Base-by-base conservation (phyloP, 2,329 filamentous ascomycete genomes). In the Botrytis squamosa region DNA sequence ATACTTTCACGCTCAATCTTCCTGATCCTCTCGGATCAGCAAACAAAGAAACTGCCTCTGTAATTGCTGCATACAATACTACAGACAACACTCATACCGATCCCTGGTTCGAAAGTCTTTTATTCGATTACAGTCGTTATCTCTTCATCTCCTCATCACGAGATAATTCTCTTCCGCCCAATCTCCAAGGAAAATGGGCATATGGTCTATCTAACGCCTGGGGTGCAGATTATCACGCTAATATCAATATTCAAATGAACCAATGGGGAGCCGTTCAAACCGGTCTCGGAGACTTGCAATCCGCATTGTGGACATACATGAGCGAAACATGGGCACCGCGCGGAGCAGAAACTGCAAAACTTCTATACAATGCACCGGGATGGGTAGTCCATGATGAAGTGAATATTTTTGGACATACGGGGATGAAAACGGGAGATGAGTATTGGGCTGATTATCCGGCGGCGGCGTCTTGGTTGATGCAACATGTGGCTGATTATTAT, bases 221-320 rank as follows among this genome's bases (percentile, higher is more conserved):
- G 88, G 83, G 84, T 20, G 85, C 82, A 3, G 87, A 90, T 76
- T 90, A 89, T 73, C 87, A 89, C 70, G 82, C 85, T 57, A 87
- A 90, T 75, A 89, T 90, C 77, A 90, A 90, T 73, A 73, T 89
- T 0, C 86, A 90, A 75, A 90, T 89, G 88, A 90, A 89, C 74
- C 85, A 89, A 76, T 90, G 88, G 88, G 82, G 81, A 2, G 84
- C 85, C 3, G 86, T 88, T 49, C 84, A 87, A 70, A 88, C 86
- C 0, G 87, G 87, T 0, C 80, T 89, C 0, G 83, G 83, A 0
- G 81, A 80, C 3, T 82, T 87, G 0, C 83, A 86, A 65, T 78
- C 80, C 0, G 83, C 85, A 0, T 79, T 88, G 0, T 89, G 86
- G 84, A 81, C 85, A 12, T 88, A 86, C 72, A 88, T 90, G 81